Percentiles rank a stretch among this genome's conserved stretches.
Conservation (phyloP, 2,329 filamentous ascomycete genomes). For the Beauveria sp. region DNA sequence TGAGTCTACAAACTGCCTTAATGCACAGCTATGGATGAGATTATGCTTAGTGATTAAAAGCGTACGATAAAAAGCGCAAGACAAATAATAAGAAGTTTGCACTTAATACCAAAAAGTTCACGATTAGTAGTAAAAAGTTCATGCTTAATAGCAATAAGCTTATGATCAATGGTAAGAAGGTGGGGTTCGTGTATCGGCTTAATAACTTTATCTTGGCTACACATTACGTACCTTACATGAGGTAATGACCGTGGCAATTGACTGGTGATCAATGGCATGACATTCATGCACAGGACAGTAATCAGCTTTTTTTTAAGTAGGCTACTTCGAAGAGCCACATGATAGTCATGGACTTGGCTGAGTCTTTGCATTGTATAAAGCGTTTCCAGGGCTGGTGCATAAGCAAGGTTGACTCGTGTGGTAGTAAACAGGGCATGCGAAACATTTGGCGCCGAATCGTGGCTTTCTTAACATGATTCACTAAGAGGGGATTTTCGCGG, state of each 20-base stretch:
- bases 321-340: neutral
- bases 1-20: neutral
- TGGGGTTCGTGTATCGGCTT: no score
- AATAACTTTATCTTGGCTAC: no score
- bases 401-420: neutral
- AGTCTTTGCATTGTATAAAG: neutral
- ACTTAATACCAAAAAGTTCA: neutral
- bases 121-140: no score
- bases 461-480: neutral
- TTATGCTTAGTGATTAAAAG: neutral
- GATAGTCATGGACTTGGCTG: no score
- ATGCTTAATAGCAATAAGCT: no score
- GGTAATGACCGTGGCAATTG: no score
- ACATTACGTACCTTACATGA: no score
- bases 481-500: neutral
- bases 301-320: no score
- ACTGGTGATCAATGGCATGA: no score
- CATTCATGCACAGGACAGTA: no score
- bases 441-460: neutral
- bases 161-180: no score
- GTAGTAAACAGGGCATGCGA: neutral
- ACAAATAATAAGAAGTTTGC: neutral
- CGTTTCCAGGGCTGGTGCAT: neutral
- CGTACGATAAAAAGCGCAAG: no score
- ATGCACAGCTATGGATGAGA: neutral